Conservation (phyloP, 345 rosid genomes). For the Gossypium raimondii region DNA sequence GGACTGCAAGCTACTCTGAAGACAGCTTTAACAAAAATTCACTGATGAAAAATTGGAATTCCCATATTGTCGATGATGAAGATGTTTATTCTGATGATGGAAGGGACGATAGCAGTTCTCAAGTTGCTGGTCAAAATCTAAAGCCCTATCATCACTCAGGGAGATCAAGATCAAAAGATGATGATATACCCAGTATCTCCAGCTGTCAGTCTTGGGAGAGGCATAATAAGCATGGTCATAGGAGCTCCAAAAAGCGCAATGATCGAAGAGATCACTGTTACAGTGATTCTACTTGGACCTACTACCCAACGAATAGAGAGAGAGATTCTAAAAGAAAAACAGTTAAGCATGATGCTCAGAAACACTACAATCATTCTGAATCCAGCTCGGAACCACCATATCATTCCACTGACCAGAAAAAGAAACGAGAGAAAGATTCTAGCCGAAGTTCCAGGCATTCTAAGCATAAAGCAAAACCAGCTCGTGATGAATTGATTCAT, state of each 20-base stretch:
- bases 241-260: slow-evolving; percentile 19
- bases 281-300: slow-evolving; percentile 28
- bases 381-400: slow-evolving; percentile 23
- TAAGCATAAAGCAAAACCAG: slow-evolving; percentile 13
- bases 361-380: slow-evolving; percentile 24
- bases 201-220: slow-evolving; percentile 23
- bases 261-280: slow-evolving; percentile 18
- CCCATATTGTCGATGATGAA: background rate
- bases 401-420: slow-evolving; percentile 17
- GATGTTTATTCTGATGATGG: slow-evolving; percentile 5
- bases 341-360: slow-evolving; percentile 16
- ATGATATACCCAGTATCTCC: slow-evolving; percentile 30
- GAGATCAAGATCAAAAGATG: slow-evolving; percentile 34
- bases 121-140: slow-evolving; percentile 8
- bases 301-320: slow-evolving; percentile 11
- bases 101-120: slow-evolving; percentile 16
- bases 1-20: slow-evolving; percentile 20
- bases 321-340: slow-evolving; percentile 23
- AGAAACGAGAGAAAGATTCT: slow-evolving; percentile 22
- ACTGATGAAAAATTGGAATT: slow-evolving; percentile 13
- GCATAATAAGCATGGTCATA: slow-evolving; percentile 17
- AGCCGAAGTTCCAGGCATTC: slow-evolving; percentile 22
- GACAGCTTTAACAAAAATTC: slow-evolving; percentile 25
- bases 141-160: slow-evolving; percentile 19
- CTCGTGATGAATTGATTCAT: slow-evolving; percentile 16